Conservation (phyloP, 352 stramenopile genomes). For the Phytophthora pluvialis region DNA sequence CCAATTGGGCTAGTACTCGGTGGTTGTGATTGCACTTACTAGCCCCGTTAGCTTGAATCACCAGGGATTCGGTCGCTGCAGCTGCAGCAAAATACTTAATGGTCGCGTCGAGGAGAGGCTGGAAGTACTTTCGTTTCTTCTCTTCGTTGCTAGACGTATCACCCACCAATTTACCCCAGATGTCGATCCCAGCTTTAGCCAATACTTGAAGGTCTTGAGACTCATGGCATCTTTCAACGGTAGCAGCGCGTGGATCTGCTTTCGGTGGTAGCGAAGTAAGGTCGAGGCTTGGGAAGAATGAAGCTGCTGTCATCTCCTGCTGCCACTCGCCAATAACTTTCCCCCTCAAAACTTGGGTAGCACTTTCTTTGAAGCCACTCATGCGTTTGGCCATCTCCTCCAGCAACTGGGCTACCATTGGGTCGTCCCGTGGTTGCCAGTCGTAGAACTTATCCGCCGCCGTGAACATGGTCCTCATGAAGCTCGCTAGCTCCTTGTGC, state of each 20-base stretch:
- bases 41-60: background rate
- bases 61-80: background rate
- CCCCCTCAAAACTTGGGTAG: background rate
- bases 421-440: constrained; percentile 25
- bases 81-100: constrained; percentile 13
- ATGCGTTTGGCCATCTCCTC: constrained; percentile 17
- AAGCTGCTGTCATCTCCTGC: constrained; percentile 15
- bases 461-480: constrained; percentile 16
- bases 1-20: background rate
- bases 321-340: constrained; percentile 10
- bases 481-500: constrained; percentile 19
- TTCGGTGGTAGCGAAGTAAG: constrained; percentile 21
- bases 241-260: background rate
- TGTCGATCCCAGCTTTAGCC: background rate
- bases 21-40: constrained; percentile 1
- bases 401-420: constrained; percentile 8
- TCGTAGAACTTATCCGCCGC: constrained; percentile 10
- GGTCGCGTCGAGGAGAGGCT: constrained; percentile 15
- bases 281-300: constrained; percentile 21
- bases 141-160: background rate
- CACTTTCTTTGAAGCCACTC: constrained; percentile 21
- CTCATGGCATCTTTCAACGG: background rate
- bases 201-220: background rate
- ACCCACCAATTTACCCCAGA: background rate
- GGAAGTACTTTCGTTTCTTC: constrained; percentile 16